Conservation (phyloP, 2,329 filamentous ascomycete genomes). For the Chaetomiaceae sp. region DNA sequence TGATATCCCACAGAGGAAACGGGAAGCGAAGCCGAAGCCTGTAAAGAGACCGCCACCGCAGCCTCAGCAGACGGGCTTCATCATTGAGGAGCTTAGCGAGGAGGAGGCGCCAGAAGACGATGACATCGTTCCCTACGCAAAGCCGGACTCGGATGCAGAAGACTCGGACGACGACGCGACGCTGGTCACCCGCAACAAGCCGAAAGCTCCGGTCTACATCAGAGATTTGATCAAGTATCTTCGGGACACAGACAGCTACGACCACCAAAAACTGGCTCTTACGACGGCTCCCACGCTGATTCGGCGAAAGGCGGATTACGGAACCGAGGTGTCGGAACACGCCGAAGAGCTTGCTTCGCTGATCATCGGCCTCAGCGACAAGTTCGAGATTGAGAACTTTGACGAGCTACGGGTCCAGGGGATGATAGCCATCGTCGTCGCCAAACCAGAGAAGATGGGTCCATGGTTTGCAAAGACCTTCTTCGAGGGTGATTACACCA, state of each 20-base stretch:
- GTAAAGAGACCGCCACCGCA: slow-evolving; percentile 25
- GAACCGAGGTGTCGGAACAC: slow-evolving; percentile 81
- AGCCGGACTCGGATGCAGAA: slow-evolving; percentile 81
- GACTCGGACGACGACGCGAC: slow-evolving; percentile 94
- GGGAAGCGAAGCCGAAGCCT: slow-evolving; percentile 24
- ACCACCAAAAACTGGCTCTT: slow-evolving; percentile 76
- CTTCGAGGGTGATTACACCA: slow-evolving; percentile 87
- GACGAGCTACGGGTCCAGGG: slow-evolving; percentile 69
- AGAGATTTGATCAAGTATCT: slow-evolving; percentile 76
- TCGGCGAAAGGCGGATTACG: slow-evolving; percentile 81
- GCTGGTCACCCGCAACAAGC: slow-evolving; percentile 75
- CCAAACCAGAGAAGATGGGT: slow-evolving; percentile 71
- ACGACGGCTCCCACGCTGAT: slow-evolving; percentile 74
- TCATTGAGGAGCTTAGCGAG: slow-evolving; percentile 58
- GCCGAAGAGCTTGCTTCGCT: slow-evolving; percentile 72
- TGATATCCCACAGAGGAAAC: slow-evolving; percentile 17
- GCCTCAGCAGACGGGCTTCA: slow-evolving; percentile 39
- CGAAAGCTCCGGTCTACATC: slow-evolving; percentile 82
- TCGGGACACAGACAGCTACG: slow-evolving; percentile 75
- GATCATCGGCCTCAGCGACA: slow-evolving; percentile 77
- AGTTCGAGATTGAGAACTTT: slow-evolving; percentile 76
- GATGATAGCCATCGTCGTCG: slow-evolving; percentile 75
- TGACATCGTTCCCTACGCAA: slow-evolving; percentile 72
- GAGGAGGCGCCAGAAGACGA: slow-evolving; percentile 58
- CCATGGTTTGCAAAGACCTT: slow-evolving; percentile 81